phyloP scores from a whole-genome alignment of 108 stramenopile genomes.

The Fragilariopsis cylindrus region DNA sequence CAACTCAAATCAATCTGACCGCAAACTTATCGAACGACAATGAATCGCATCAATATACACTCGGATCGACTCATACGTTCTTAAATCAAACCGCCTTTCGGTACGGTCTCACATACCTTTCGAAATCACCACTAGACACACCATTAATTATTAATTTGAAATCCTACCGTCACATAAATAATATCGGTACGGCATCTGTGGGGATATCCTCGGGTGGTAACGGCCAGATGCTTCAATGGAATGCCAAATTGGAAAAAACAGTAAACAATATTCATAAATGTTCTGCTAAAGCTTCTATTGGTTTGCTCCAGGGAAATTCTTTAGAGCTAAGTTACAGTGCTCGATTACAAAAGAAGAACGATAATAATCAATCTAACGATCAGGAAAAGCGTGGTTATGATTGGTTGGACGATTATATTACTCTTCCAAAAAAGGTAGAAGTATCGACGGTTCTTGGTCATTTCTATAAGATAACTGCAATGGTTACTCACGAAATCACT shows the following conservation, averaged over 20 bases:
- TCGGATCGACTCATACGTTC: constrained; percentile 38
- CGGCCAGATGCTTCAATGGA: constrained; percentile 32
- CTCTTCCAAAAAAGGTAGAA: constrained; percentile 36
- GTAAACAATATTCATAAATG: constrained; percentile 19
- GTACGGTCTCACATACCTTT: constrained; percentile 32
- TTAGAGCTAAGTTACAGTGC: constrained; percentile 29
- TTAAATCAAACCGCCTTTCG: constrained; percentile 35
- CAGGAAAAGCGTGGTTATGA: constrained; percentile 5
- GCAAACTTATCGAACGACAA: constrained; percentile 35
- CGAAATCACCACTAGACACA: constrained; percentile 33
- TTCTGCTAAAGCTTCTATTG: constrained; percentile 31
- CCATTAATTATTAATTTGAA: constrained; percentile 37
- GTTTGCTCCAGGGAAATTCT: constrained; percentile 39
- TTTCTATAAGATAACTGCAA: constrained; percentile 27
- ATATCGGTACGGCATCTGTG: constrained; percentile 31
- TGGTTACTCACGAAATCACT: constrained; percentile 30
- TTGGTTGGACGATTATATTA: constrained; percentile 33
- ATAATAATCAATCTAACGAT: neutral
- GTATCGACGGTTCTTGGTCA: constrained; percentile 13
- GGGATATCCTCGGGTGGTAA: constrained; percentile 33
- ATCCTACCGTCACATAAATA: constrained; percentile 31
- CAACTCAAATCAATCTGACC: constrained; percentile 33
- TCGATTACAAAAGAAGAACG: constrained; percentile 1
- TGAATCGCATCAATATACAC: constrained; percentile 34
- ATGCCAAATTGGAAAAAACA: constrained; percentile 28